phyloP scores from a whole-genome alignment of 352 stramenopile species.

The Pythium monospermum region DNA sequence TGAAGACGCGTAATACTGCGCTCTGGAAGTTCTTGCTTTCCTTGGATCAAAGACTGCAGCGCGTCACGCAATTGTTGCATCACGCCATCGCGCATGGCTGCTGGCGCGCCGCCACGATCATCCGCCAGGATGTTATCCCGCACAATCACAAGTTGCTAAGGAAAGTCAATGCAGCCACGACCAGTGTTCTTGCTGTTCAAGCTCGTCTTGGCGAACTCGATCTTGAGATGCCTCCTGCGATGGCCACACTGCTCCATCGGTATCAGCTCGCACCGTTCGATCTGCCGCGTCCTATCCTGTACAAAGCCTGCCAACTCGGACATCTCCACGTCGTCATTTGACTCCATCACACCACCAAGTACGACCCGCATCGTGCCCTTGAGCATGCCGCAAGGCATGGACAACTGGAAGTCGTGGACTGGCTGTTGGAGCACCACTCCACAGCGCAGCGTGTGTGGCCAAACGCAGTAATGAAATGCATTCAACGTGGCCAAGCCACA shows the following conservation, averaged over 20 bases:
- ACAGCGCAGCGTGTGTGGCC: background rate
- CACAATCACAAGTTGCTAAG: too few species aligned
- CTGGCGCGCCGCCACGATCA: too few species aligned
- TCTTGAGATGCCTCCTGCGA: background rate
- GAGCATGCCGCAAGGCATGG: constrained; percentile 3
- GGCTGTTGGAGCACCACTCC: constrained; percentile 3
- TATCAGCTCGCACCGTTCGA: background rate
- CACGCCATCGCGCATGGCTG: too few species aligned
- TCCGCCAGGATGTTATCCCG: too few species aligned
- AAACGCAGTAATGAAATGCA: background rate
- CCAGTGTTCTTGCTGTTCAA: background rate
- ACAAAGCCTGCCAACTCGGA: constrained; percentile 6
- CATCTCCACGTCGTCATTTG: constrained; percentile 9
- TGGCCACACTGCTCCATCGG: constrained; percentile 5
- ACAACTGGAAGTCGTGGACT: constrained; percentile 2
- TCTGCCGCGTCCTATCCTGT: constrained; percentile 6
- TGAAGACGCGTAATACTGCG: too few species aligned
- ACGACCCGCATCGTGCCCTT: constrained; percentile 8
- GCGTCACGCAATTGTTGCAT: too few species aligned
- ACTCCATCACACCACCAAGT: constrained; percentile 5
- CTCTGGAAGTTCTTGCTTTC: too few species aligned
- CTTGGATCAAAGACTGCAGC: too few species aligned
- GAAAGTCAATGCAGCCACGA: too few species aligned
- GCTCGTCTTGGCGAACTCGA: background rate
- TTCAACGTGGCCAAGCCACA: constrained; percentile 5